phyloP scores from a whole-genome alignment of 2,329 filamentous ascomycete species.

The Fusarium mexicanum region DNA sequence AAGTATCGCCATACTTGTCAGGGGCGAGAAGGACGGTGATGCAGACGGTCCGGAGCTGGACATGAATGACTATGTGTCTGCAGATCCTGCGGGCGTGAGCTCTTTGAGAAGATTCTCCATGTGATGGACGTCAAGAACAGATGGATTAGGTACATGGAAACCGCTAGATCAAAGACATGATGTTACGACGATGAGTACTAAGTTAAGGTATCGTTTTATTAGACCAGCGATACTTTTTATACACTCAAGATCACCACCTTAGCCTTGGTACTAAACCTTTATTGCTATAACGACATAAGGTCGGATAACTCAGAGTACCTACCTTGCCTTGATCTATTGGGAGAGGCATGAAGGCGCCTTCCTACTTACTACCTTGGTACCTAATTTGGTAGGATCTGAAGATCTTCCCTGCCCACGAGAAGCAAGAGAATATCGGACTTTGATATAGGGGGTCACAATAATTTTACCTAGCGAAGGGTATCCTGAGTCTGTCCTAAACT shows the following conservation, averaged over 20 bases:
- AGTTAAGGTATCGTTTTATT: background rate
- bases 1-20: conserved; percentile 66
- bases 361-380: no score
- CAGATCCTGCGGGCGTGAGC: background rate
- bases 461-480: no score
- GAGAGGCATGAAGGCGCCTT: no score
- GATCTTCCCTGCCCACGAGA: no score
- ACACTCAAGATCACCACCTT: background rate
- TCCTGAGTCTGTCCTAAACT: no score
- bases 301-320: no score
- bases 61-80: background rate
- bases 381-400: no score
- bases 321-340: no score
- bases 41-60: background rate
- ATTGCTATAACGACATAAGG: background rate
- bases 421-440: no score
- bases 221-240: background rate
- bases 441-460: no score
- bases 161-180: background rate
- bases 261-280: background rate
- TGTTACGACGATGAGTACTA: background rate
- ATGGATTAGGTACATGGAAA: background rate
- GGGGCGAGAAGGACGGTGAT: conserved; percentile 46
- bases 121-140: background rate
- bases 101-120: conserved; percentile 20